Percentiles rank a stretch among this genome's conserved stretches.
phyloP scores from a whole-genome alignment of 2,329 filamentous ascomycete genomes.

The Fusarium sulawesiense region DNA sequence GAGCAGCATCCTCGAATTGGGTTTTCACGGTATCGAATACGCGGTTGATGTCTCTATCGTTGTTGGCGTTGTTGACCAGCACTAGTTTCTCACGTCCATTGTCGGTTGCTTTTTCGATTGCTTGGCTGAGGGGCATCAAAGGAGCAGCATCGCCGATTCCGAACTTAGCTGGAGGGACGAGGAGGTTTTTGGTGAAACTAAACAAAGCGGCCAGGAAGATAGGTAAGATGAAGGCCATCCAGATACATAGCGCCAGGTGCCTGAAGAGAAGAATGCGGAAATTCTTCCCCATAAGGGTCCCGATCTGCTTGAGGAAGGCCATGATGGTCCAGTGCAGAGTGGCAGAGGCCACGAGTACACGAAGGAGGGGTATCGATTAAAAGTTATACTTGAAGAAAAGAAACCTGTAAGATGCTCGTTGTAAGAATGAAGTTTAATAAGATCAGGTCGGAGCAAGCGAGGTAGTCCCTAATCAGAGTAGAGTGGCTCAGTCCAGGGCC shows the following conservation, averaged over 20 bases:
- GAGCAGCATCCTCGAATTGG: slow-evolving; percentile 64
- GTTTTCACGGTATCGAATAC: slow-evolving; percentile 73
- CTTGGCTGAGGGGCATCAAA: slow-evolving; percentile 73
- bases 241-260: slow-evolving; percentile 62
- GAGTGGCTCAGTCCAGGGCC: not conserved
- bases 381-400: not conserved
- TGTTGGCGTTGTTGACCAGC: slow-evolving; percentile 80
- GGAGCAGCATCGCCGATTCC: slow-evolving; percentile 74
- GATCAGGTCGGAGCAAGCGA: not conserved
- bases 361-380: slow-evolving; percentile 3
- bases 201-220: slow-evolving; percentile 69
- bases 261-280: slow-evolving; percentile 68
- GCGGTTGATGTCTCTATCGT: slow-evolving; percentile 75
- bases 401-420: not conserved
- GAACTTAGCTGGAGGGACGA: slow-evolving; percentile 79
- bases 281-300: slow-evolving; percentile 72
- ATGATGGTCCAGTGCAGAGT: slow-evolving; percentile 51
- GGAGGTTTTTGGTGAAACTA: slow-evolving; percentile 82
- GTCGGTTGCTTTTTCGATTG: slow-evolving; percentile 66
- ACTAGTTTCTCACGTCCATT: slow-evolving; percentile 74
- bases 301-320: slow-evolving; percentile 67
- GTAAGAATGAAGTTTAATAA: not conserved
- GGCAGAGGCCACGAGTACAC: slow-evolving; percentile 14
- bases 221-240: slow-evolving; percentile 70
- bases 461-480: not conserved